Base-by-base conservation (phyloP, 176 grass and related monocot species). In the Triticum dicoccoides region DNA sequence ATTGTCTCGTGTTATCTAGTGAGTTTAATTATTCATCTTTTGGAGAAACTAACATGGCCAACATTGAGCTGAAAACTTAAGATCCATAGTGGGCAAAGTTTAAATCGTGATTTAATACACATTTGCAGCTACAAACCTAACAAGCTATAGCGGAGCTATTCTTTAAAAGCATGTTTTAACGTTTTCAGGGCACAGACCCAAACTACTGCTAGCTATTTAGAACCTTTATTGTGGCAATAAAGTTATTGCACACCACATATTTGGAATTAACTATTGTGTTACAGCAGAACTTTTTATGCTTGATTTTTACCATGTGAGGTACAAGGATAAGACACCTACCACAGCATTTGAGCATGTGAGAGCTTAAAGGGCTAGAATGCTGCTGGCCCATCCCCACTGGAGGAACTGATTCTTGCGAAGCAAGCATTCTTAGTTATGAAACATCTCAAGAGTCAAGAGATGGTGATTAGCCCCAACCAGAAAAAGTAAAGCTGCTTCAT, bases 1-100 rank as follows among this genome's bases (percentile, higher is more conserved):
- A 71, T 98, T 83, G 91, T 95, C 63, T 89, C 95, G 27, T 98
- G 96, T 86, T 98, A 94, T 94, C 72, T 98, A 88, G 91, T 98
- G 95, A 78, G 41, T 38, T 34, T 73, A 39, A 45, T 64, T 86
- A 38, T 76, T 34, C 52, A 38, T 81, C 10, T 70, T 77, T 61
- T 62, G 39, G 11, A n/a, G 18, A 80, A 39, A 27, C 18, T 56
- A 39, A 54, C 13, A 80, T 39, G 54, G 8, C 11, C 72, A 56
- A 66, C 11, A 21, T 38, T 65, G 62, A 47, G 9, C 9, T 77
- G 27, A 45, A 13, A 81, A 75, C 18, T 44, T 77, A 32, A 84
- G 20, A 76, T 82, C 32, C 51, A 78, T 63, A 70, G 35, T 65
- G 32, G 76, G 20, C 21, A 73, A 44, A 9, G 20, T 73, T 69